phyloP scores from a whole-genome alignment of 2,329 filamentous ascomycete genomes.

The Clonostachys chloroleuca region DNA sequence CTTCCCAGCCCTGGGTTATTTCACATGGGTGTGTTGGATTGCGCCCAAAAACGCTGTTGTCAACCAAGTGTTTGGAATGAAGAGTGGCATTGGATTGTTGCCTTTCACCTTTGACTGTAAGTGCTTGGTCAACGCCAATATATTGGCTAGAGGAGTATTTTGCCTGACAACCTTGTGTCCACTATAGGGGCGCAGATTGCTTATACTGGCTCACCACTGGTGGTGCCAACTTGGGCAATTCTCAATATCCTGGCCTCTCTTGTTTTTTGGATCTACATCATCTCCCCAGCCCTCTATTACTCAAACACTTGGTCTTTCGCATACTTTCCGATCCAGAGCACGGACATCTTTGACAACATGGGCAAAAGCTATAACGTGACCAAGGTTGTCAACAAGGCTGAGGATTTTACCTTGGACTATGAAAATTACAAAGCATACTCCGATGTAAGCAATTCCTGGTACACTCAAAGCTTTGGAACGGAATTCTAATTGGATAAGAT shows the following conservation, averaged over 20 bases:
- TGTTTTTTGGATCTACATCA: too few species aligned
- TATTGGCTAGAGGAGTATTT: too few species aligned
- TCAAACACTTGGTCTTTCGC: constrained; percentile 35
- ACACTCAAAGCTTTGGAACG: too few species aligned
- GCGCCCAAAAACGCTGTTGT: constrained; percentile 34
- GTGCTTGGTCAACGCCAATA: too few species aligned
- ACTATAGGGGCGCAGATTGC: too few species aligned
- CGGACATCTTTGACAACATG: constrained; percentile 33
- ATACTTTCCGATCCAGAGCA: constrained; percentile 40
- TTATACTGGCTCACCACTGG: too few species aligned
- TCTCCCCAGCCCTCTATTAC: constrained; percentile 24
- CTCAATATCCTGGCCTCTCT: too few species aligned
- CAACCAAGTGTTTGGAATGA: constrained; percentile 32
- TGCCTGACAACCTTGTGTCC: too few species aligned
- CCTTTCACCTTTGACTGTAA: constrained; percentile 38
- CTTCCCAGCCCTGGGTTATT: constrained; percentile 39
- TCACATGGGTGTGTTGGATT: constrained; percentile 55
- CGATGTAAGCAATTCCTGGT: constrained; percentile 11
- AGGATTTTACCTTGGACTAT: constrained; percentile 23
- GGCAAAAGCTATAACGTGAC: constrained; percentile 27
- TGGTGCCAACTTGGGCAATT: too few species aligned
- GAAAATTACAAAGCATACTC: constrained; percentile 33
- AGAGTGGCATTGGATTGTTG: constrained; percentile 32
- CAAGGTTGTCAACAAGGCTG: constrained; percentile 27
- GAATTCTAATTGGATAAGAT: too few species aligned